Evolutionary conservation across 441 rosid species (phyloP), one percentile per base, ranked within the genome.

Genomic region (Populus hybrid): DNA sequence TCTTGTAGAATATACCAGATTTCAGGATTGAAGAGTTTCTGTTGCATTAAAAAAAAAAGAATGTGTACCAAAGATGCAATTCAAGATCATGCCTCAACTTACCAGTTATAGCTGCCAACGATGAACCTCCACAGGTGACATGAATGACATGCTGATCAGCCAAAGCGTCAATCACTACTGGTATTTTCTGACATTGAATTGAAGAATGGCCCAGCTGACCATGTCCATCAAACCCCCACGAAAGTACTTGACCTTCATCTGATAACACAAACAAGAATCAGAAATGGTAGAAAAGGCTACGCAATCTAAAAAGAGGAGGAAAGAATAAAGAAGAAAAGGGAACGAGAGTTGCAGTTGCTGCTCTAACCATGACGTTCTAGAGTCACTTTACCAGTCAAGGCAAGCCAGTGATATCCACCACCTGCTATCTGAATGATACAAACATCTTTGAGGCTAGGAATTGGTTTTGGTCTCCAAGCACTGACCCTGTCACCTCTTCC

Each of bases 181-280:
- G 97, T 73, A 82, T 28, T 81, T 84, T 86, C 82, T 91, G 87
- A 82, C 79, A 91, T 71, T 83, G 78, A 45, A 83, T 79, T 42
- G 93, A 88, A 78, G 91, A 82, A 79, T 88, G 91, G 74, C 97
- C 97, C 77, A 93, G 80, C 79, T 95, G 99, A 76, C 97, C 97
- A 79, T 87, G 94, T 74, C 97, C 98, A 74, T 97, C 98, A 69
- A 90, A 94, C 9, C 99, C 99, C 98, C 97, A 92, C 9, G 99
- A 93, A 79, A 92, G 88, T 72, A 95, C 93, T 83, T 85, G 90
- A 68, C 97, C 94, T 53, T 95, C 89, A 74, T 88, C 96, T 93
- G 84, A 83, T 72, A 74, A 69, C 29, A 77, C 69, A 45, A 86
- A 33, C 79, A 78, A 26, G 42, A 75, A 78, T 36, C 8, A 74